Base-by-base conservation (phyloP, 2,329 filamentous ascomycete species). In the Verticillium longisporum region DNA sequence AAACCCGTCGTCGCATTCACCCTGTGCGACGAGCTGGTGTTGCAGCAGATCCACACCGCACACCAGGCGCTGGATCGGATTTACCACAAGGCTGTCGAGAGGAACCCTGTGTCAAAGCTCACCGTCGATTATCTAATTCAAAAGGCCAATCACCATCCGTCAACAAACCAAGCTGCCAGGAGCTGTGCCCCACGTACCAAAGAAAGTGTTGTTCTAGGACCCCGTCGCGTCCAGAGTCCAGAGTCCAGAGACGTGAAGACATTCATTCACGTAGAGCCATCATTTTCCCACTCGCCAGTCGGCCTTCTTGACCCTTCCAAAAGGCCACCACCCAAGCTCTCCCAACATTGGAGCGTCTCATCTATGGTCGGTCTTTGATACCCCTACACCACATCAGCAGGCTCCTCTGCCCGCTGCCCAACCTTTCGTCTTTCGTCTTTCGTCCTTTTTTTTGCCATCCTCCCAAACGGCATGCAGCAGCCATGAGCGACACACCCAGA, bases 401-500 rank as follows among this genome's bases (percentile, higher is more conserved):
- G 45, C 45, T 21, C 9, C 18, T 21, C 45, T 50, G 45, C 45
- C 41, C 45, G 45, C 45, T 21, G 45, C 21, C 10, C 45, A 50
- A 50, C 18, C n/a, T 21, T 50, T 50, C 45, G n/a, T 50, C 45
- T 15, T 21, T 21, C 18, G 18, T 21, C 18, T 21, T 21, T 2
- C 18, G 18, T 21, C 18, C 18, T 21, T 21, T 21, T 18, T 50
- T 50, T 26, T 50, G 45, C 45, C 6, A 50, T 50, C 18, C 45
- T 50, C 18, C 45, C 21, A 50, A 50, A 2, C 45, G 45, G 45
- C 45, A 50, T 50, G 45, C 45, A 50, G 45, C 45, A 50, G 86
- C 86, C 77, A 94, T 94, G 91, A 91, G 86, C 84, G 84, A 82
- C 75, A 95, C 90, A 80, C 91, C 88, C 77, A 89, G 88, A 79